Evolutionary conservation across 768 basidiomycete genomes (phyloP), one percentile per base, ranked within the genome.

Genomic region (Thelephora ganbajun): DNA sequence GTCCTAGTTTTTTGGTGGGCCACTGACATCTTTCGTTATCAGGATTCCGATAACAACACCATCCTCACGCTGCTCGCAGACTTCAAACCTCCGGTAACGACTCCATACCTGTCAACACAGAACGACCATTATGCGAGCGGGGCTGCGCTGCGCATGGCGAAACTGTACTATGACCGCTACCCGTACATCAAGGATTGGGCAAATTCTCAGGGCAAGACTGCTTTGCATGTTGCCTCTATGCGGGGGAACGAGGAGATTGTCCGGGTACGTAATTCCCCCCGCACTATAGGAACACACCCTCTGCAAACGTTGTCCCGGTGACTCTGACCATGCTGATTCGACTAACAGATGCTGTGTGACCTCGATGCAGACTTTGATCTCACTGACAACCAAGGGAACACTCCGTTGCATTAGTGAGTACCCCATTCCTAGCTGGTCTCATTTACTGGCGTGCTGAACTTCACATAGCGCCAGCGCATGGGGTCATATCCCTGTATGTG

Each of bases 31-130:
- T n/a, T 30, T 3, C 34, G 3, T 47, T 23, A 14, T 12, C 56
- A 96, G 93, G 93, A 97, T 61, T 76, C 77, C 5, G 91, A 94
- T 59, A 86, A 86, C 57, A 92, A 92, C 60, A 96, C 92, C 0
- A 83, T 96, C 42, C 79, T 96, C 43, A 90, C 92, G 70, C 72
- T 94, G 11, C 76, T 97, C n/a, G 90, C 92, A 20, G 88, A 90
- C 54, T 70, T 83, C 37, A 81, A 76, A 46, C 77, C 83, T 5
- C 64, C 67, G 1, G 57, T 63, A 35, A 62, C 68, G 9, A 67
- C 69, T 43, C 63, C 73, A 19, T 77, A 76, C 50, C 59, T 67
- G 3, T 60, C 72, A 14, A 66, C 68, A 13, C 64, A 73, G 44
- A 63, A 66, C 43, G 70, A 76, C 49, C 70, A 72, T 34, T 84